phyloP scores from a whole-genome alignment of 768 basidiomycete species.

The Tylopilus subfusipes region DNA sequence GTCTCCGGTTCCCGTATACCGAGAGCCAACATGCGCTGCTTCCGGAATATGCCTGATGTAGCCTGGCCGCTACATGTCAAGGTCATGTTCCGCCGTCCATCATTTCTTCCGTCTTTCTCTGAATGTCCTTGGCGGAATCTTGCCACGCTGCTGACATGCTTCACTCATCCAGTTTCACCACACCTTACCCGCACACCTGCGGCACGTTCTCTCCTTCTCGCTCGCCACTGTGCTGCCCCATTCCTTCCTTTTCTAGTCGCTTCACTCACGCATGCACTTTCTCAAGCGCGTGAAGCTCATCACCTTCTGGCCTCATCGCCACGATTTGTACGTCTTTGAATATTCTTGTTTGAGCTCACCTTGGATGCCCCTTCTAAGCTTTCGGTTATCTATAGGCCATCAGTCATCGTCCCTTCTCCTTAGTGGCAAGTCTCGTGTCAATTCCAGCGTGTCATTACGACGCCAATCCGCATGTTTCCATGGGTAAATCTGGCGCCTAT shows the following conservation, averaged over 20 bases:
- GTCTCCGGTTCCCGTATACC: constrained; percentile 33
- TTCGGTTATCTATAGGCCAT: constrained; percentile 27
- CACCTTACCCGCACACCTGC: constrained; percentile 63
- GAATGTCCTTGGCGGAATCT: constrained; percentile 41
- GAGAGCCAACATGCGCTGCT: constrained; percentile 24
- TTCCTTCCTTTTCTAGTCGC: constrained; percentile 54
- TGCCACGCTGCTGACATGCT: constrained; percentile 67
- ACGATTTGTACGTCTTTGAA: constrained; percentile 32
- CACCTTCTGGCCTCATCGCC: constrained; percentile 23
- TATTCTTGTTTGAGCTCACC: constrained; percentile 29
- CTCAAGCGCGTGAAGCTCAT: constrained; percentile 28
- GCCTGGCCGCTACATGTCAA: constrained; percentile 18
- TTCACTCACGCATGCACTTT: constrained; percentile 37
- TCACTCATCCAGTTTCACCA: constrained; percentile 32
- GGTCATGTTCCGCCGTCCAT: constrained; percentile 32
- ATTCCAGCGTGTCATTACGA: constrained; percentile 26
- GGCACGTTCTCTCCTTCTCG: constrained; percentile 56
- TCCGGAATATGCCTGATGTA: constrained; percentile 31
- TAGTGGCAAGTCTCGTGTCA: constrained; percentile 29
- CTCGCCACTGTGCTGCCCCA: constrained; percentile 49
- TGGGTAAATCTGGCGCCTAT: constrained; percentile 49
- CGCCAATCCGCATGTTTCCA: constrained; percentile 34
- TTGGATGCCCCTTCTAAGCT: constrained; percentile 6
- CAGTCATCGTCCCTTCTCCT: constrained; percentile 17
- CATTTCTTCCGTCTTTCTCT: constrained; percentile 42